Base-by-base conservation (phyloP, 257 asterid genomes). In the Misopates orontium region DNA sequence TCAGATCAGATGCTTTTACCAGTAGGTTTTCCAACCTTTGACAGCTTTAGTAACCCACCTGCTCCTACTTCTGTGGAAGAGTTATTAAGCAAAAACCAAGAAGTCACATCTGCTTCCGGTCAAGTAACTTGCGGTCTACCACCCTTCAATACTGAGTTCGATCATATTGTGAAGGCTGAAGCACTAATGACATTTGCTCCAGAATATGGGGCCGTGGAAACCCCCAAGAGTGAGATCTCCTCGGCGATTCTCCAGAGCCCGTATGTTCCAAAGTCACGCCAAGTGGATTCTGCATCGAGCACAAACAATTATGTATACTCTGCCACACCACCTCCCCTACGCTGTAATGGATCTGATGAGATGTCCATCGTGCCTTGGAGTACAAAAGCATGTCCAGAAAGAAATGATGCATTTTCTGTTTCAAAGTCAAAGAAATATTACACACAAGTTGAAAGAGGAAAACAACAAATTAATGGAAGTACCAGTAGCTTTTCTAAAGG, bases 111-210 rank as follows among this genome's bases (percentile, higher is more conserved):
- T 57, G 64, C 78, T 74, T 75, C 88, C 74, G 83, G 75, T 79
- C 87, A 80, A 75, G 79, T 66, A 56, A 78, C 71, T 68, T 68
- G 70, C 69, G 60, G 69, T 56, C 77, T 71, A 62, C 78, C 85
- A 79, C 67, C 87, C 69, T 71, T 56, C 61, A 74, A 71, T 69
- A 80, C 82, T 62, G 99, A 94, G 81, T 94, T 86, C 70, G 95
- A 94, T 79, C 91, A 94, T 73, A 83, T 94, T 70, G 75, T 90
- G 55, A 88, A 94, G 84, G 96, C 92, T 59, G 99, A 94, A 79
- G 99, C 97, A 18, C 71, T 88, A 71, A 83, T 94, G 91, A 86
- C 99, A 71, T 94, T 94, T 78, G 97, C 99, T 67, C 93, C 95
- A 14, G 96, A 94, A 76, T 94, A 86, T 71, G 96, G 97, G 62